These are phyloP conservation scores for Beauveria bassiana DNA, from an alignment of 2,329 filamentous ascomycete species.

Conservation along the genomic window DNA sequence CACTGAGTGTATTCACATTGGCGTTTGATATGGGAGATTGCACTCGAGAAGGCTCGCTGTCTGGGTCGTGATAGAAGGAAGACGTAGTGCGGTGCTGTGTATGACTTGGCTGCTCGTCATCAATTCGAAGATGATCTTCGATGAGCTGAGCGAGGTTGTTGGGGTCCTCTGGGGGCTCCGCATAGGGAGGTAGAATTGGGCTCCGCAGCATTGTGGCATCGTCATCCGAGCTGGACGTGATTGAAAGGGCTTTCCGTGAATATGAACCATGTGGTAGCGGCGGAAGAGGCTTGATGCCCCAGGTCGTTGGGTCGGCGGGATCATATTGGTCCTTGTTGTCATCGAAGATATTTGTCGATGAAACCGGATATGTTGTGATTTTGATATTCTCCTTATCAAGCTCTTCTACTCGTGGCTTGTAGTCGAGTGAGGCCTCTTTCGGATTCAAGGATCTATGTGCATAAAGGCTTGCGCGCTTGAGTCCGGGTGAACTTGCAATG, in stretches of 20 bases:
- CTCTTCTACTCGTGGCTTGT: background rate
- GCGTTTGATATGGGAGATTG: conserved; percentile 22
- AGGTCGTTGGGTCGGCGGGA: conserved; percentile 9
- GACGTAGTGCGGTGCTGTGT: conserved; percentile 9
- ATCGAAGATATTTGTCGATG: background rate
- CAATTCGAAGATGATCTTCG: conserved; percentile 12
- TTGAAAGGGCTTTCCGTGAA: background rate
- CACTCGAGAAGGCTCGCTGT: conserved; percentile 12
- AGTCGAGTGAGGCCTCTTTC: background rate
- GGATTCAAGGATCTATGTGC: background rate
- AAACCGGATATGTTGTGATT: background rate
- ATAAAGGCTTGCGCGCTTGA: conserved; percentile 5
- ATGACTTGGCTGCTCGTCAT: background rate
- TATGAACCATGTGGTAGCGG: conserved; percentile 10
- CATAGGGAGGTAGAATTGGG: conserved; percentile 2
- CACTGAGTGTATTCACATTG: conserved; percentile 18
- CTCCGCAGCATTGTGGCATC: conserved; percentile 12
- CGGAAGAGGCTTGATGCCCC: conserved; percentile 11
- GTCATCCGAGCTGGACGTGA: conserved; percentile 4
- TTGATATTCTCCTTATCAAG: conserved; percentile 9
- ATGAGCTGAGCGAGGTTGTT: conserved; percentile 16
- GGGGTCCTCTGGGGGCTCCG: background rate
- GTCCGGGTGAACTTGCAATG: background rate
- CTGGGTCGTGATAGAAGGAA: conserved; percentile 10
- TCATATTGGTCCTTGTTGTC: conserved; percentile 4